Evolutionary conservation across 352 stramenopile species (phyloP), one percentile per base, ranked within the genome.

Genomic region (Paralagenidium karlingii): DNA sequence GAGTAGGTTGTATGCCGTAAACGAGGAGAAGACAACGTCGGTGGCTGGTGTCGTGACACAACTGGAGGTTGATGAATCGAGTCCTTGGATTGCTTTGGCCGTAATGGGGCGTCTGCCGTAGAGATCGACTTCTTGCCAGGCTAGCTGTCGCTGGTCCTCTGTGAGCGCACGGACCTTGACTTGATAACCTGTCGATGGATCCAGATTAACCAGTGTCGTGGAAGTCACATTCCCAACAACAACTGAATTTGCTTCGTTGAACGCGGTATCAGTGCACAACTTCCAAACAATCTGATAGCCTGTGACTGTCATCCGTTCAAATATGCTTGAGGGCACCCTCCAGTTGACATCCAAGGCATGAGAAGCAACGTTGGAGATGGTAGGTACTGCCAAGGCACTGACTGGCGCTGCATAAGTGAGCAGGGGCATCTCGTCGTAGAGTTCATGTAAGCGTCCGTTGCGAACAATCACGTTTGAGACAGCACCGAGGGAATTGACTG

Each of bases 141-240:
- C 38, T 3, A 22, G 21, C 27, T 66, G 47, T 7, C 58, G 50
- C 7, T 69, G 56, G 39, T 94, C 69, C 43, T 96, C 85, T 0
- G 64, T 71, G 11, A 96, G 38, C 1, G 77, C 80, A 9, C 69
- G 51, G 16, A 96, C 65, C 15, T 67, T 61, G 10, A 95, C 82
- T 1, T 80, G 63, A 51, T 96, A 95, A 11, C 39, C 44, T 2
- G 63, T 85, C 8, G 39, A 55, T 3, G 60, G 60, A 11, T 50
- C 25, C 2, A 97, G 61, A 8, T 60, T 58, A 8, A 69, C 63
- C 8, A 97, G 51, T 12, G 83, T 95, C 5, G 88, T 96, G 4
- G 66, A 87, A n/a, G 86, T 96, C 27, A 96, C 74, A 40, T 96
- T 96, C 2, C 86, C 85, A 15, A 96, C 67, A 8, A 74, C 47